Conservation (phyloP, 208 protist genomes). For the Tritrichomonas musculus region DNA sequence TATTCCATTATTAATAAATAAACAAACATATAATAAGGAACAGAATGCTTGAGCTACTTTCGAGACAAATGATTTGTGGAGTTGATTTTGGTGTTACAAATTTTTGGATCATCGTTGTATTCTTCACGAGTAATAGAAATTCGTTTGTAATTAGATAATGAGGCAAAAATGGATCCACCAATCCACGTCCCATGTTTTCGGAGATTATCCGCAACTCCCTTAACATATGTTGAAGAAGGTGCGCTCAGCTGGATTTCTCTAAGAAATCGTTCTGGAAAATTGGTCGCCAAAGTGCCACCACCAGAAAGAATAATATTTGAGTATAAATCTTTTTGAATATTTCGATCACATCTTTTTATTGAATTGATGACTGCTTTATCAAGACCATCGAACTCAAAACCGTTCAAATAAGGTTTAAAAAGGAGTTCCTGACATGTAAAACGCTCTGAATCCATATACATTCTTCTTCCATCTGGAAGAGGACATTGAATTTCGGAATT, state of each 20-base stretch:
- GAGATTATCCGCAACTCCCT: constrained; percentile 58
- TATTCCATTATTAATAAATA: too few relatives aligned
- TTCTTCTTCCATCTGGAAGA: background rate
- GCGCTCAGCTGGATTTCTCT: constrained; percentile 45
- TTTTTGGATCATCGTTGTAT: too few relatives aligned
- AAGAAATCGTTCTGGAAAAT: constrained; percentile 43
- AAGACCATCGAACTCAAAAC: constrained; percentile 44
- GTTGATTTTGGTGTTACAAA: too few relatives aligned
- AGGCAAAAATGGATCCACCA: constrained; percentile 92
- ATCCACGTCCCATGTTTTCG: constrained; percentile 88
- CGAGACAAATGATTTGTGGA: too few relatives aligned
- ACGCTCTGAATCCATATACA: constrained; percentile 38
- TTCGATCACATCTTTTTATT: constrained; percentile 50
- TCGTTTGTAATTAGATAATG: constrained; percentile 83
- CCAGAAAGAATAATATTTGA: constrained; percentile 54
- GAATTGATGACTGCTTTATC: constrained; percentile 47
- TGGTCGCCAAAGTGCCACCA: constrained; percentile 49
- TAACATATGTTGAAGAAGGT: constrained; percentile 50
- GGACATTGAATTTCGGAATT: constrained; percentile 41
- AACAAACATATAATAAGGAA: too few relatives aligned
- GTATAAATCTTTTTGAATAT: constrained; percentile 52
- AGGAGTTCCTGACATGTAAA: constrained; percentile 51
- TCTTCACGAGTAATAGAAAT: constrained; percentile 90
- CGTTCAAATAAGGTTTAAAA: background rate
- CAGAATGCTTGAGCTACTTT: too few relatives aligned